Evolutionary conservation across 371 early-diverging fungal genomes (phyloP).

Genomic region (Dichotomocladium elegans): DNA sequence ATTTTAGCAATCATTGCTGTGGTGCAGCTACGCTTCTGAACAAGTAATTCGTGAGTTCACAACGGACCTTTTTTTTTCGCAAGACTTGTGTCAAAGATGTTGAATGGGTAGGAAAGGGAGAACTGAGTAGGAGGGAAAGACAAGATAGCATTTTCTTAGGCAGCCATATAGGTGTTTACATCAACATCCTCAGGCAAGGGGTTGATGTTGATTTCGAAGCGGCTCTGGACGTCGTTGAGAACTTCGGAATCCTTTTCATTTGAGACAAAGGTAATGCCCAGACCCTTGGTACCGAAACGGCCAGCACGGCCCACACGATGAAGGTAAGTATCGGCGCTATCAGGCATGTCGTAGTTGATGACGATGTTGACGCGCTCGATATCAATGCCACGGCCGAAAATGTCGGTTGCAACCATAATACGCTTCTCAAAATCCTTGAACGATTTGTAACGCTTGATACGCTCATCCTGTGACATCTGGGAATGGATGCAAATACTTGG

Average conservation of each 20-base stretch:
- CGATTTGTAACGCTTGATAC: constrained; percentile 87
- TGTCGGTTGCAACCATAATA: constrained; percentile 98
- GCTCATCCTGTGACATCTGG: constrained; percentile 86
- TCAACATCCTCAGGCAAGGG: constrained; percentile 88
- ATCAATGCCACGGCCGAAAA: constrained; percentile 99
- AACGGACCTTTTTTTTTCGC: no score
- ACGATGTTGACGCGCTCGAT: constrained; percentile 99
- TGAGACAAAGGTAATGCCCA: constrained; percentile 96
- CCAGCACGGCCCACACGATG: constrained; percentile 99
- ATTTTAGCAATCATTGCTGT: no score
- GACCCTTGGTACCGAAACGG: constrained; percentile 99
- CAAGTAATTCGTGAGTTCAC: no score
- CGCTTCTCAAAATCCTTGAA: constrained; percentile 95
- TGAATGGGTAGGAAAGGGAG: neutral
- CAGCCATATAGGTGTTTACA: constrained; percentile 61
- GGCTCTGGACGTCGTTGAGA: constrained; percentile 89
- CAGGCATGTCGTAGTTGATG: constrained; percentile 99
- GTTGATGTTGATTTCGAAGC: constrained; percentile 94
- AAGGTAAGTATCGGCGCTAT: constrained; percentile 90
- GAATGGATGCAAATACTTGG: constrained; percentile 94
- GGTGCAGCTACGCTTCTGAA: no score
- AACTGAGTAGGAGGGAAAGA: neutral
- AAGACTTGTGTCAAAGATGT: no score
- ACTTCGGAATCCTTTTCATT: constrained; percentile 80
- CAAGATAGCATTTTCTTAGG: neutral